These are phyloP conservation scores for Monilinia fructicola DNA, from an alignment of 2,329 filamentous ascomycete species.

Conservation along the genomic window DNA sequence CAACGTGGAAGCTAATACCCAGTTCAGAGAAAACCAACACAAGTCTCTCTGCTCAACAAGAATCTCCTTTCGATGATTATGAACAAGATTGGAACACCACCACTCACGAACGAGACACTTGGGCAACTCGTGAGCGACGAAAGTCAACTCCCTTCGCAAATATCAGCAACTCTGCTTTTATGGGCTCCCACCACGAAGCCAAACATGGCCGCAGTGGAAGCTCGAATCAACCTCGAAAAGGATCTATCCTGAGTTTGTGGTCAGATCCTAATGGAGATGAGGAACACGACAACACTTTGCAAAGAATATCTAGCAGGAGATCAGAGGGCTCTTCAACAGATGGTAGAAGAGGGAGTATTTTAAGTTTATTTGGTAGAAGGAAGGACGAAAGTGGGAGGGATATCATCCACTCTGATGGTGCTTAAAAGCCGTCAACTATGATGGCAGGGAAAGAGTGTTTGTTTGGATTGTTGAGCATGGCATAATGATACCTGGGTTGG, in stretches of 20 bases:
- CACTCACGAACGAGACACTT: conserved; percentile 11
- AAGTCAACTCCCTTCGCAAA: conserved; percentile 18
- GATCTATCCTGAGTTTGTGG: conserved; percentile 20
- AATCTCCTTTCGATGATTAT: conserved; percentile 22
- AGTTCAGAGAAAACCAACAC: conserved; percentile 4
- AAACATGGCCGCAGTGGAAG: conserved; percentile 11
- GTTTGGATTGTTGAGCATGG: background rate
- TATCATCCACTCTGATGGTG: conserved; percentile 17
- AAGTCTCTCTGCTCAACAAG: background rate
- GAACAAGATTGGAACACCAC: conserved; percentile 22
- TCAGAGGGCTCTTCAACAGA: background rate
- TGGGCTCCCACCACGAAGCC: conserved; percentile 10
- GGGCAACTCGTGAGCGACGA: conserved; percentile 15
- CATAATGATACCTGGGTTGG: conserved; percentile 7
- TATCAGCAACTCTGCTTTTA: conserved; percentile 18
- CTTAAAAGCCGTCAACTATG: background rate
- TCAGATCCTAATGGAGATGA: conserved; percentile 15
- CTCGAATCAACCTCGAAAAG: background rate
- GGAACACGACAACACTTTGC: background rate
- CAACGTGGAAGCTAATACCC: background rate
- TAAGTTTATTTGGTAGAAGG: conserved; percentile 8
- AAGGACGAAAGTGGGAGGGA: conserved; percentile 22
- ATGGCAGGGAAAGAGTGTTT: background rate
- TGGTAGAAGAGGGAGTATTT: conserved; percentile 9
- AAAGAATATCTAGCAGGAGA: conserved; percentile 17